Base-by-base conservation (phyloP, 2,329 filamentous ascomycete species). In the Pezizomycotina sp. region DNA sequence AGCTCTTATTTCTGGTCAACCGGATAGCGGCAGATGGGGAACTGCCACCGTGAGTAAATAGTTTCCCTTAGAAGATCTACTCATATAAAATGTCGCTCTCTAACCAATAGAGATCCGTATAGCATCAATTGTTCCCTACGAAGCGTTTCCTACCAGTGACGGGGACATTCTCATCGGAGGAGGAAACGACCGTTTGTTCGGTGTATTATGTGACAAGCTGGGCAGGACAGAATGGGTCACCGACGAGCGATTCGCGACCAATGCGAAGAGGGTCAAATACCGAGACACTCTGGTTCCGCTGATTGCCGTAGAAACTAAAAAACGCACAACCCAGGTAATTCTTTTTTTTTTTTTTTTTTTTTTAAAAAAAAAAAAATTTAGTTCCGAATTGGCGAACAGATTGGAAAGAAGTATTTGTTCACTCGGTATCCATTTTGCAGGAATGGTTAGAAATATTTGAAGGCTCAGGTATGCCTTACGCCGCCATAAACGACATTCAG, bases 41-140 rank as follows among this genome's bases (percentile, higher is more conserved):
- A 98, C 89, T 3, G 86, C 86, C 27, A 89, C 98, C 63, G 89
- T 79, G 81, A 62, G 41, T 10, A n/a, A n/a, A n/a, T 52, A 62
- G 56, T 19, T 16, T 20, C 16, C 22, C 18, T 10, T 22, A 10
- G 22, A 25, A 20, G 12, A 2, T 13, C 5, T 16, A 2, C 9
- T n/a, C 8, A 7, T 12, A 28, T 15, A 21, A 29, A 13, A 28
- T 25, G 12, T 14, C 20, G 15, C n/a, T 27, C 29, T 25, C 41
- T 52, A 37, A 48, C 38, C n/a, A n/a, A n/a, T n/a, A n/a, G n/a
- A n/a, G n/a, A 34, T 2, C 15, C n/a, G 10, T 9, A 5, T 40
- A 84, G 79, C 86, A n/a, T 92, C 82, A 0, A 95, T 98, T 54
- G 89, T 98, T 0, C 89, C 89, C 0, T 98, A 98, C 57, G 75